Evolutionary conservation across 768 basidiomycete genomes (phyloP).

Genomic region (Tubosaeta brunneosetosa): DNA sequence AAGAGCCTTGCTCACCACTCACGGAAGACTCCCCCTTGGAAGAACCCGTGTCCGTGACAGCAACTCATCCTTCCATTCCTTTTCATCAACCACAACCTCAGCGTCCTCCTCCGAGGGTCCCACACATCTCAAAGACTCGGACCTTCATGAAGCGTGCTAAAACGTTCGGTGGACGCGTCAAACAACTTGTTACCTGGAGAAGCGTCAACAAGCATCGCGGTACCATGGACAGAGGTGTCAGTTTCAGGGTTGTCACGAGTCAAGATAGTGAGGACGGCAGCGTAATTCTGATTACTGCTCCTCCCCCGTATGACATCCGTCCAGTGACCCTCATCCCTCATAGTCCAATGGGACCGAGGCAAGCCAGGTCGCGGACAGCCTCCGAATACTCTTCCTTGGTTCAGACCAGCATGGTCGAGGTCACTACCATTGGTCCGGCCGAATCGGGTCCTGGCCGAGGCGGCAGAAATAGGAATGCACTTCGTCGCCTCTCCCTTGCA

Average conservation of each 20-base stretch:
- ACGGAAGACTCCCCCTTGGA: conserved; percentile 9
- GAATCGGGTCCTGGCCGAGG: conserved; percentile 14
- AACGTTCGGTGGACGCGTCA: conserved; percentile 26
- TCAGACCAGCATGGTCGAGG: conserved; percentile 11
- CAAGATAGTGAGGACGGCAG: conserved; percentile 30
- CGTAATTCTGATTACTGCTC: conserved; percentile 29
- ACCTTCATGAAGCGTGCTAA: conserved; percentile 25
- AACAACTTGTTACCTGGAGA: conserved; percentile 21
- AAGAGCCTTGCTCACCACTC: conserved; percentile 13
- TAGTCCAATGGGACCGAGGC: conserved; percentile 1
- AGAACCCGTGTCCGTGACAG: conserved; percentile 8
- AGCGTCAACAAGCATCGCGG: conserved; percentile 6
- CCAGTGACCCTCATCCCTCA: conserved; percentile 6
- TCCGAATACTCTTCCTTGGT: conserved; percentile 24
- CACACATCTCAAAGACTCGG: conserved; percentile 11
- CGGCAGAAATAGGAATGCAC: conserved; percentile 16
- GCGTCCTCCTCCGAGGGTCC: neutral
- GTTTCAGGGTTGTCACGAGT: conserved; percentile 15
- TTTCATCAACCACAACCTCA: conserved; percentile 6
- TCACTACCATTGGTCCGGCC: conserved; percentile 1
- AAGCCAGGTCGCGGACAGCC: conserved; percentile 14
- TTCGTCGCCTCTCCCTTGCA: conserved; percentile 29
- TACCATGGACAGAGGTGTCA: conserved; percentile 20
- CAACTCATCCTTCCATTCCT: conserved; percentile 3
- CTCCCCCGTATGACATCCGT: conserved; percentile 21